Base-by-base conservation (phyloP, 176 grass and related monocot species). In the Zizania latifolia region DNA sequence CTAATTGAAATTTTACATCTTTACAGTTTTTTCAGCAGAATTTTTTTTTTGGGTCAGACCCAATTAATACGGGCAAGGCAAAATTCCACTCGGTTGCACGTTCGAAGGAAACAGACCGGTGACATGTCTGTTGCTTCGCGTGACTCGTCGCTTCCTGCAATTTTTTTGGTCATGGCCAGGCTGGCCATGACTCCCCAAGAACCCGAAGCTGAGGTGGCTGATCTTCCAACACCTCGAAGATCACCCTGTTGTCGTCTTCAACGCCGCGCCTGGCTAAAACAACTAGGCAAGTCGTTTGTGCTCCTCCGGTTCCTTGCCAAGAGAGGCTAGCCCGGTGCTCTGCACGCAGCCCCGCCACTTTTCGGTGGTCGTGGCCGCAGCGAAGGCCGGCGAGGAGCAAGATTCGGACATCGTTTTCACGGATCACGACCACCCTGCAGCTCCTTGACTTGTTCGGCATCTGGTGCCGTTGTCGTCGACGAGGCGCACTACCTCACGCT, bases 401-500 rank as follows among this genome's bases (percentile, higher is more conserved):
- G 7, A 32, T 2, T 1, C 1, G 8, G 1, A 32, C 11, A 36
- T 74, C 19, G 2, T 2, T 45, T 82, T 74, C 80, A 82, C n/a
- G n/a, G n/a, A n/a, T n/a, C n/a, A n/a, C 80, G 16, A 82, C 80
- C 24, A 82, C 80, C 17, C 70, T 70, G 46, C 12, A 0, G 59
- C 59, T 82, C 60, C 33, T 65, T 14, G 60, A 74, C 46, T n/a
- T 4, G 45, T 12, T 82, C 46, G 3, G 59, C 70, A n/a, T n/a
- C n/a, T n/a, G n/a, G 13, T 34, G 70, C 8, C 57, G 15, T 74
- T 26, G 60, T 82, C 35, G 8, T 82, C 70, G 80, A 74, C 48
- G 70, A 82, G 80, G 70, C 70, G 36, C 80, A 66, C 34, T 34
- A 82, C 32, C 70, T 70, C 26, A 74, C 59, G 19, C 70, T 82